A percentile compares a stretch with the other conserved stretches of the same genome.
Conservation (phyloP, 2,329 filamentous ascomycete species). For the Ceratocystis destructans region DNA sequence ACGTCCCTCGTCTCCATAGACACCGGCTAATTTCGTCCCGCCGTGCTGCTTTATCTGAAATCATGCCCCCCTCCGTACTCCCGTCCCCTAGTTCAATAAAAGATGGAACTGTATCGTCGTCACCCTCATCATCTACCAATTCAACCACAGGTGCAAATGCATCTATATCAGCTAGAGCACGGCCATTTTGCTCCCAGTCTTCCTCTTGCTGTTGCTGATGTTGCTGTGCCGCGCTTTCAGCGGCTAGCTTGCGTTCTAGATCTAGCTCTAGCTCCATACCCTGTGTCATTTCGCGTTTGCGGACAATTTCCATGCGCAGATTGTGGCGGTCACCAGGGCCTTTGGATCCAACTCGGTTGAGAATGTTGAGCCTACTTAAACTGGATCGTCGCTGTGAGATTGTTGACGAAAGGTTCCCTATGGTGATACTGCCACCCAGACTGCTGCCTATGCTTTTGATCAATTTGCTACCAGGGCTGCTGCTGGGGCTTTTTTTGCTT, state of each 20-base stretch:
- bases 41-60: background rate
- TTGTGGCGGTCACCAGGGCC: background rate
- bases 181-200: background rate
- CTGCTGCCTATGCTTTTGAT: background rate
- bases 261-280: slow-evolving; percentile 9
- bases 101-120: background rate
- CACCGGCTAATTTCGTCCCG: background rate
- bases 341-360: background rate
- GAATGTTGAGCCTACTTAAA: background rate
- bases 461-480: background rate
- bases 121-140: background rate
- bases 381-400: background rate
- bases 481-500: background rate
- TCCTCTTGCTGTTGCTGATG: background rate
- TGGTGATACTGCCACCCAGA: background rate
- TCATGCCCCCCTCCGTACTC: background rate
- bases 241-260: slow-evolving; percentile 8
- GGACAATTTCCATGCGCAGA: slow-evolving; percentile 16
- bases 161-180: background rate
- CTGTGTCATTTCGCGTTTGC: slow-evolving; percentile 11
- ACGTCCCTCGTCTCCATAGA: background rate
- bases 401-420: background rate
- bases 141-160: slow-evolving; percentile 5
- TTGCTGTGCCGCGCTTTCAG: slow-evolving; percentile 13
- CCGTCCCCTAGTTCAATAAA: background rate